Percentiles rank a stretch among this genome's conserved stretches.
These are phyloP conservation scores for Talaromyces sp. DNA, from an alignment of 2,329 filamentous ascomycete genomes.

Conservation along the genomic window DNA sequence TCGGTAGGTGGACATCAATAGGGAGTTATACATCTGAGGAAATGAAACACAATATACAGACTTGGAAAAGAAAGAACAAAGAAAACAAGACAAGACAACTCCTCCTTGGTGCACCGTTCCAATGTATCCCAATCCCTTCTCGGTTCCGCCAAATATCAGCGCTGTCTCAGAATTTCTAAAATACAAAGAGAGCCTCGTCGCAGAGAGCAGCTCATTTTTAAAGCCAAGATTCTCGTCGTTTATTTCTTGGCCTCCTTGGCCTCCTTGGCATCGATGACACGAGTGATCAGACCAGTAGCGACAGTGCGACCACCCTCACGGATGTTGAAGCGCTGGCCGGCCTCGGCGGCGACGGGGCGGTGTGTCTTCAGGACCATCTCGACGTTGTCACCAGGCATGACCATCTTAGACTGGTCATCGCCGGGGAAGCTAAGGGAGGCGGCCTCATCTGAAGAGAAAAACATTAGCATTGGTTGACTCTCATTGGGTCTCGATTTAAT, in stretches of 20 bases:
- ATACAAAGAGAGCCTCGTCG: constrained; percentile 6
- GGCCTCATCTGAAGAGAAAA: constrained; percentile 49
- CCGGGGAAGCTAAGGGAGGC: constrained; percentile 81
- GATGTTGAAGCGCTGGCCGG: constrained; percentile 94
- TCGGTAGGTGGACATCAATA: constrained; percentile 5
- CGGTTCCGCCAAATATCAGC: constrained; percentile 24
- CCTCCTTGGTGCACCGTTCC: constrained; percentile 12
- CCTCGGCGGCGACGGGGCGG: constrained; percentile 80
- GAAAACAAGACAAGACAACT: constrained; percentile 5
- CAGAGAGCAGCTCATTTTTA: constrained; percentile 9
- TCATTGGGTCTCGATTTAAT: background rate
- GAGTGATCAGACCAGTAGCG: constrained; percentile 75
- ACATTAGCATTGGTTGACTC: constrained; percentile 4
- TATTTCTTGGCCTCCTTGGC: constrained; percentile 19
- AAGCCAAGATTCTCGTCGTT: background rate
- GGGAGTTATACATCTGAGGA: constrained; percentile 1
- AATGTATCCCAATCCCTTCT: constrained; percentile 7
- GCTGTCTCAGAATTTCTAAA: constrained; percentile 24
- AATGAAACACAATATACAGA: constrained; percentile 11
- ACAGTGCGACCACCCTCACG: constrained; percentile 92
- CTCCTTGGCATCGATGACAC: constrained; percentile 50
- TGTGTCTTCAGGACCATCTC: constrained; percentile 91
- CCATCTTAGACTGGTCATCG: constrained; percentile 72
- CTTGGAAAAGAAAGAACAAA: constrained; percentile 6
- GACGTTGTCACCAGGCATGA: constrained; percentile 98